Conservation (phyloP, 2,329 filamentous ascomycete species). For the Calonectria pseudoreteaudii region DNA sequence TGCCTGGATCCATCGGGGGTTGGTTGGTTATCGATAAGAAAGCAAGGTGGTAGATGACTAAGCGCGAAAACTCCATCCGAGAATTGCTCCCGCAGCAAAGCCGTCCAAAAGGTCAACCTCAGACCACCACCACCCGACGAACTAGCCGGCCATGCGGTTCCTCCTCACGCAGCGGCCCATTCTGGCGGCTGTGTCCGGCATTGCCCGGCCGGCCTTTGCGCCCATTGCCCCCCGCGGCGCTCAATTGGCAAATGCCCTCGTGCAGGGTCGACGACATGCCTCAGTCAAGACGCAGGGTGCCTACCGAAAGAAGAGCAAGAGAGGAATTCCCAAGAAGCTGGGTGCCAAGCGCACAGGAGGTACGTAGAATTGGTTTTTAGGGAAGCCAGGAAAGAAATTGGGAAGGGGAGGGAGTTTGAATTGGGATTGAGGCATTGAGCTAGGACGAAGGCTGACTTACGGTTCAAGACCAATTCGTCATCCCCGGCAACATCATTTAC, state of each 20-base stretch:
- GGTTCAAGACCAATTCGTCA: slow-evolving; percentile 83
- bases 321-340: slow-evolving; percentile 80
- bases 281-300: slow-evolving; percentile 74
- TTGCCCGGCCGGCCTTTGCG: slow-evolving; percentile 43
- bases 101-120: slow-evolving; percentile 38
- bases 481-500: slow-evolving; percentile 98
- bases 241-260: slow-evolving; percentile 54
- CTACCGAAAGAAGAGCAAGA: slow-evolving; percentile 73
- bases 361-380: slow-evolving; percentile 54
- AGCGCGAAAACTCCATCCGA: slow-evolving; percentile 43
- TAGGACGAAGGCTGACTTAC: slow-evolving; percentile 27
- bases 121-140: slow-evolving; percentile 50
- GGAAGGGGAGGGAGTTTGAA: background rate
- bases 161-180: slow-evolving; percentile 60
- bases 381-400: background rate
- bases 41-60: slow-evolving; percentile 35
- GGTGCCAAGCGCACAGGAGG: slow-evolving; percentile 94
- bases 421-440: background rate
- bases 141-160: slow-evolving; percentile 57
- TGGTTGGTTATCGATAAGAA: slow-evolving; percentile 44
- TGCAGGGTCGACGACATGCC: slow-evolving; percentile 65
- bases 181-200: slow-evolving; percentile 52
- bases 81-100: slow-evolving; percentile 28
- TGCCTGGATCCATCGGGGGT: background rate
- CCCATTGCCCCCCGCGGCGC: slow-evolving; percentile 35